Conservation (phyloP, 2,329 filamentous ascomycete species). For the Cucurbitaria berberidis region DNA sequence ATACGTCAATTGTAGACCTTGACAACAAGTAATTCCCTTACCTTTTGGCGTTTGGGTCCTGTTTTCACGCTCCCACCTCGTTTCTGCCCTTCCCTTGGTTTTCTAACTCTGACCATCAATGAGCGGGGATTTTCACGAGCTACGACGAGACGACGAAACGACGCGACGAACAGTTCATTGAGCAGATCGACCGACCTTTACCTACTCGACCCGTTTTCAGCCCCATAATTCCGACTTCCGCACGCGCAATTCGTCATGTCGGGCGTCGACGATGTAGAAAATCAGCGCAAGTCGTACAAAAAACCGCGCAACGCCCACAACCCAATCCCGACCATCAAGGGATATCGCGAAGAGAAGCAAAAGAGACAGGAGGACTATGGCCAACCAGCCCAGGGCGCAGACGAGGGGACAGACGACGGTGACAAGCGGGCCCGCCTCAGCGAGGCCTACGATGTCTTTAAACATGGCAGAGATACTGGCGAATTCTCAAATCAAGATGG, state of each 20-base stretch:
- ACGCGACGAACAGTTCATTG: conserved; percentile 14
- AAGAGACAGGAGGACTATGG: conserved; percentile 47
- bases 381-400: conserved; percentile 24
- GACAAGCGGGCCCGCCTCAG: conserved; percentile 45
- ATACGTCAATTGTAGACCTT: conserved; percentile 33
- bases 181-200: conserved; percentile 1
- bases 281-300: conserved; percentile 45
- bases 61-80: conserved; percentile 8
- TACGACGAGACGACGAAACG: background rate
- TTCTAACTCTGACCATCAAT: no score
- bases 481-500: conserved; percentile 32
- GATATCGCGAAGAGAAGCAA: conserved; percentile 56
- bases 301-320: conserved; percentile 53
- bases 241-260: conserved; percentile 37
- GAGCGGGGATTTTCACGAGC: conserved; percentile 3
- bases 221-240: background rate
- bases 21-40: conserved; percentile 14
- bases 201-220: conserved; percentile 1
- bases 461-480: conserved; percentile 36
- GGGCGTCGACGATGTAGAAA: conserved; percentile 52
- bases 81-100: conserved; percentile 4
- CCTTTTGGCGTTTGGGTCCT: conserved; percentile 11
- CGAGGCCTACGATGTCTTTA: conserved; percentile 45
- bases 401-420: conserved; percentile 27
- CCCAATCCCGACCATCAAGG: conserved; percentile 55